Evolutionary conservation across 495 filamentous ascomycete genomes (phyloP), one percentile per base, ranked within the genome.

Genomic region (Penicillium silybi): DNA sequence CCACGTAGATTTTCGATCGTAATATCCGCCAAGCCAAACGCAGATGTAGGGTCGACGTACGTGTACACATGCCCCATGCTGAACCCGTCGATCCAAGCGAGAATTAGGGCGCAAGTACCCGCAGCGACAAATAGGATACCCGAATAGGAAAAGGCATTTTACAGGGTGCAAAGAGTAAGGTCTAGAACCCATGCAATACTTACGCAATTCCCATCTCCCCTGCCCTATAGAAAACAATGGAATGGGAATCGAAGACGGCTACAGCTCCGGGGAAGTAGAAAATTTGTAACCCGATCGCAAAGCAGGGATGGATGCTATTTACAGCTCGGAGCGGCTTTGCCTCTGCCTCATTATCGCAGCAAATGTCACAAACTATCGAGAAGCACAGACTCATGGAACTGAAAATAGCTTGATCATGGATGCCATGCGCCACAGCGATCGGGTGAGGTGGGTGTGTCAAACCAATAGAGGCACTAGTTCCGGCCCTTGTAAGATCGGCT

Each of bases 401-500:
- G 45, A 34, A 34, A 44, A 42, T 46, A 32, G 29, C 10, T 6
- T 13, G 34, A 55, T 55, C 34, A 17, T 25, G 25, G 48, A 44
- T 45, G 25, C 15, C 41, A 54, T 44, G 50, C 48, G 54, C 54
- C 54, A 52, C 54, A 45, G 22, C 1, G 44, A 49, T 40, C 40
- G 32, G 4, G 20, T 13, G 20, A 13, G 26, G 29, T 32, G 4
- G 29, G 29, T 13, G 29, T 32, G 29, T 32, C 29, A 32, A 10
- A 10, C 29, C 13, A 11, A 13, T 10, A 32, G n/a, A 32, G 29
- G 29, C 29, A 32, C 25, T 8, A 45, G 25, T 32, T 1, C 16
- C n/a, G 29, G 11, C 29, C 29, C 29, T 32, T 2, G 29, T 10
- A 32, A 3, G 11, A 32, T 32, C 29, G 29, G 29, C 29, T 32